Base-by-base conservation (phyloP, 352 stramenopile species). In the Phytophthora aleatoria region DNA sequence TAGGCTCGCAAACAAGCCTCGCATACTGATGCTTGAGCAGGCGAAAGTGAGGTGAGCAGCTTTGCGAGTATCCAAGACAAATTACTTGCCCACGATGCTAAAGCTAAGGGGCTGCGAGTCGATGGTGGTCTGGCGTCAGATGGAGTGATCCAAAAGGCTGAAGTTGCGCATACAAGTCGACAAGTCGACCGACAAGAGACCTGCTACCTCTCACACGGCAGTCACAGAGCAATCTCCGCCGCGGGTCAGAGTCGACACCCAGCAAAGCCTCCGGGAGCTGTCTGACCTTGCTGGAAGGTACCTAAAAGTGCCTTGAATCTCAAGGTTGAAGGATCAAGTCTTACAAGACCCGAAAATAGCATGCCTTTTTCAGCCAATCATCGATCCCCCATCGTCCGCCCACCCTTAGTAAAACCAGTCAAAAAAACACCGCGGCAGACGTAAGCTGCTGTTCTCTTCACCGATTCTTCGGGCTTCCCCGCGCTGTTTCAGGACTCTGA, bases 331-430 rank as follows among this genome's bases (percentile, higher is more conserved):
- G 20, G 20, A 20, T 20, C 0, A 20, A 20, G 20, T 20, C 20
- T 20, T 20, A 20, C 20, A 20, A 20, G 20, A 20, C 20, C 41
- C 13, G 28, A 9, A 55, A 55, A 55, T 55, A 55, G 31, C 10
- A 4, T 5, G 20, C 12, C 9, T 10, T 42, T 62, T 62, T 62
- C 35, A 55, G 5, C 55, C 55, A 62, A 62, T 62, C 55, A 20
- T 20, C 24, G 24, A 5, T 10, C 6, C 1, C 27, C 35, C n/a
- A 42, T 31, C 26, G 5, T 9, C 35, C 24, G 35, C 48, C 48
- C 48, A 55, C 48, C 28, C n/a, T 47, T 50, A 41, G 35, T 38
- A 41, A 50, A 57, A 67, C 43, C 35, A 61, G 59, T 67, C 42
- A 55, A 67, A 50, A 67, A 67, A 61, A 51, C 43, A 38, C 59